Conservation (phyloP, 768 basidiomycete genomes). For the Phaffia australis region DNA sequence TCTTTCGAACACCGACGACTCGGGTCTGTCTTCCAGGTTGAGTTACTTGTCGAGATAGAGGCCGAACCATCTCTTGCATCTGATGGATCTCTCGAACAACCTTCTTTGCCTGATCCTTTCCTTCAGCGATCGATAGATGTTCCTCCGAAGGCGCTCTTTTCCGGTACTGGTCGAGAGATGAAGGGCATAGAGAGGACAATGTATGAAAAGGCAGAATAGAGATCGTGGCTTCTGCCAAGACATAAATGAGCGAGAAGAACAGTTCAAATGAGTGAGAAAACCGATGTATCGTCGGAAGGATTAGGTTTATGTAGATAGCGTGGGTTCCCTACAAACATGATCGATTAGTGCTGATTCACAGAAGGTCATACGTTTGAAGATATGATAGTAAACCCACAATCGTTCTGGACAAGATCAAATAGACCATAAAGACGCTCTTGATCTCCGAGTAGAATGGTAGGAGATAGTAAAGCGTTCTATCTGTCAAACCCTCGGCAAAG, state of each 20-base stretch:
- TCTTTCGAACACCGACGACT: no score
- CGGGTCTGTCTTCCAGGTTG: no score
- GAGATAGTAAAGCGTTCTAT: conserved; percentile 13
- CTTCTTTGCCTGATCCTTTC: no score
- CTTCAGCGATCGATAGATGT: no score
- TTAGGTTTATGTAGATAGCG: conserved; percentile 10
- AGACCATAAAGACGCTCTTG: conserved; percentile 15
- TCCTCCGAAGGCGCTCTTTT: no score
- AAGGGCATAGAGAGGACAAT: neutral
- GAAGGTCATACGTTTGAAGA: neutral
- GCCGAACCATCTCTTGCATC: no score
- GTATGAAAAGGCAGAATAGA: neutral
- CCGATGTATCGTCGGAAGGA: neutral
- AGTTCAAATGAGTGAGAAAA: conserved; percentile 15
- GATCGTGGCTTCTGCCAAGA: neutral
- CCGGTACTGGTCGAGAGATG: no score
- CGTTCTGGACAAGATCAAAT: conserved; percentile 10
- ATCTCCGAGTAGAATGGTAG: conserved; percentile 18
- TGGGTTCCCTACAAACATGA: conserved; percentile 5
- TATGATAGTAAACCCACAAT: neutral
- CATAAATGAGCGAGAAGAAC: conserved; percentile 22
- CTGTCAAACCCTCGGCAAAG: neutral
- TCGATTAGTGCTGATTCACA: neutral
- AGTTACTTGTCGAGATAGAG: no score
- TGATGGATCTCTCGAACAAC: no score